phyloP scores from a whole-genome alignment of 192 early-diverging fungal genomes.

The Haplosporangium gracile region DNA sequence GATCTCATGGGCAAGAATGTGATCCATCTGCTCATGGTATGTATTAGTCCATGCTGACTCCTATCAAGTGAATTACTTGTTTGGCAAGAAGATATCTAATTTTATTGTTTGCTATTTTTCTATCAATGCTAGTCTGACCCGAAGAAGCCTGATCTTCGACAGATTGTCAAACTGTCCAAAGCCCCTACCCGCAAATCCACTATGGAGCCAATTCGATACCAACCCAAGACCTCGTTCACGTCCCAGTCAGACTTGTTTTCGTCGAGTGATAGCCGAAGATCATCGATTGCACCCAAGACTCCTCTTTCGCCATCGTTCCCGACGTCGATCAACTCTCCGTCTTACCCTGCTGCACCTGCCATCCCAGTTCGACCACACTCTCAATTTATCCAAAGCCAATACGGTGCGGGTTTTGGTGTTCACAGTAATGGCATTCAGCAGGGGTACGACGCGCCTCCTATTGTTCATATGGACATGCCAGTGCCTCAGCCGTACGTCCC shows the following conservation, averaged over 20 bases:
- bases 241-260: conserved; percentile 9
- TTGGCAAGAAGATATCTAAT: neutral
- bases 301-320: neutral
- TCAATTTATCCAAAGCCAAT: neutral
- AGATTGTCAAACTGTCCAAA: conserved; percentile 21
- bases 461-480: neutral
- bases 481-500: conserved; percentile 5
- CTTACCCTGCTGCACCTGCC: neutral
- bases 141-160: conserved; percentile 7
- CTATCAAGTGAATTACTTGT: neutral
- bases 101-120: neutral
- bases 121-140: conserved; percentile 10
- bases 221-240: conserved; percentile 23
- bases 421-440: neutral
- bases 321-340: neutral
- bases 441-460: neutral
- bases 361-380: neutral
- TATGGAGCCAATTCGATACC: conserved; percentile 17
- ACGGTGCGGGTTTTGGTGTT: neutral
- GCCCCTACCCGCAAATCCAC: conserved; percentile 11
- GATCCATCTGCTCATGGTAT: conserved; percentile 34
- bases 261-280: neutral
- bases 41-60: neutral
- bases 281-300: neutral
- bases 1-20: conserved; percentile 21